These are phyloP conservation scores for Naganishia kalamii DNA, from an alignment of 768 basidiomycete species.

Conservation along the genomic window DNA sequence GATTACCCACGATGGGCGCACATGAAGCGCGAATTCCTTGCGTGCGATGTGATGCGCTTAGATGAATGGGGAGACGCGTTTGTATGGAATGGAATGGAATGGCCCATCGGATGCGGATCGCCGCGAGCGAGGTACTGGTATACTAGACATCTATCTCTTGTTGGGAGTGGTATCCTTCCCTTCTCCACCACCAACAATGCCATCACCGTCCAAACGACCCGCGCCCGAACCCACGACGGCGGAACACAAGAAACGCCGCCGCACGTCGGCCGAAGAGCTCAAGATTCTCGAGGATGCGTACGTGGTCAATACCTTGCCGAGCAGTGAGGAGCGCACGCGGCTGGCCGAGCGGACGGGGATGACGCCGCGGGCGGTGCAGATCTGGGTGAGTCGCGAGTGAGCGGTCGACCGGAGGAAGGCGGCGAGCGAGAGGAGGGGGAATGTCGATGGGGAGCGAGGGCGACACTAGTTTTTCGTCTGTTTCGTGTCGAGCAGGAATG, in stretches of 20 bases:
- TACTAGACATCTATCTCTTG: too few relatives aligned
- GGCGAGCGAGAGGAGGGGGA: neutral
- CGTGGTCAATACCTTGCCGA: slow-evolving; percentile 18
- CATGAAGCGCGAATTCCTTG: neutral
- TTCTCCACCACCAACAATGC: neutral
- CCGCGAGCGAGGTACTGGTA: too few relatives aligned
- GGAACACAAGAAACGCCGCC: slow-evolving; percentile 18
- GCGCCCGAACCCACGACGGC: neutral
- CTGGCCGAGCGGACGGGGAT: slow-evolving; percentile 25
- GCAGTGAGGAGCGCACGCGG: slow-evolving; percentile 17
- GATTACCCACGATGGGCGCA: too few relatives aligned
- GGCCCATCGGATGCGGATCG: too few relatives aligned
- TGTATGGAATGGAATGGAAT: too few relatives aligned
- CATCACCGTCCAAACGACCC: neutral
- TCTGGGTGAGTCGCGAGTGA: slow-evolving; percentile 18
- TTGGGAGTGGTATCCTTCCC: too few relatives aligned
- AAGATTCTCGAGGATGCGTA: slow-evolving; percentile 27
- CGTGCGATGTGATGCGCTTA: neutral
- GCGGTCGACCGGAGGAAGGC: neutral
- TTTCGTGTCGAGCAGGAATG: too few relatives aligned
- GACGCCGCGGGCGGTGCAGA: slow-evolving; percentile 23
- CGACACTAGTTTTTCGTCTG: too few relatives aligned
- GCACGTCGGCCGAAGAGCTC: slow-evolving; percentile 24
- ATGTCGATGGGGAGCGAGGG: too few relatives aligned
- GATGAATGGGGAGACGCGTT: neutral